These are phyloP conservation scores for Calocybe gangraenosa DNA, from an alignment of 768 basidiomycete genomes.

Conservation along the genomic window DNA sequence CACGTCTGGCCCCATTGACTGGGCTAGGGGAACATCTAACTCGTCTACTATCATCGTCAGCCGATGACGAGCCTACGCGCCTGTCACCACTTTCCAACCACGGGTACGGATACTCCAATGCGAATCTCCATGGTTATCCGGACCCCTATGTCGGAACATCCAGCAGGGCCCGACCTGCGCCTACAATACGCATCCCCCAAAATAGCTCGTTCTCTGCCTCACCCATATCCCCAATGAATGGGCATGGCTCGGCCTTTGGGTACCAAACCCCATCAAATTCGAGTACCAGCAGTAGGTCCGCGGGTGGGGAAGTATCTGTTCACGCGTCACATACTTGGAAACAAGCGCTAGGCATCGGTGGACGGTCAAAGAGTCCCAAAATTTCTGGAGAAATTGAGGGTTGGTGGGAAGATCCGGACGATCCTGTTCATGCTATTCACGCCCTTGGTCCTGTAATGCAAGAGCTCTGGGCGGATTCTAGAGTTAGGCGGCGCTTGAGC, in stretches of 20 bases:
- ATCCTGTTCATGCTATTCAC: slow-evolving; percentile 71
- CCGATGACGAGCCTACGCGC: slow-evolving; percentile 68
- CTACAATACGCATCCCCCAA: slow-evolving; percentile 45
- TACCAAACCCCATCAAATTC: slow-evolving; percentile 22
- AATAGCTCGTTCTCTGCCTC: slow-evolving; percentile 26
- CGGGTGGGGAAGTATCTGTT: slow-evolving; percentile 51
- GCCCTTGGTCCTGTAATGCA: slow-evolving; percentile 62
- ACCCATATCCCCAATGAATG: slow-evolving; percentile 25
- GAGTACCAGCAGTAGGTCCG: slow-evolving; percentile 30
- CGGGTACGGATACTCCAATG: slow-evolving; percentile 23
- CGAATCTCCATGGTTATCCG: slow-evolving; percentile 18
- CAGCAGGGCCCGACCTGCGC: slow-evolving; percentile 38
- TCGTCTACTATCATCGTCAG: slow-evolving; percentile 60
- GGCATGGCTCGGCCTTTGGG: slow-evolving; percentile 19
- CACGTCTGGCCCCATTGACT: slow-evolving; percentile 60
- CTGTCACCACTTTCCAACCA: slow-evolving; percentile 40
- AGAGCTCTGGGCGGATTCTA: slow-evolving; percentile 73
- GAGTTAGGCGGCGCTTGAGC: slow-evolving; percentile 56
- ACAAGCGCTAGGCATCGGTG: slow-evolving; percentile 57
- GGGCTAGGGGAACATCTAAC: slow-evolving; percentile 70
- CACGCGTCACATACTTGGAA: slow-evolving; percentile 68
- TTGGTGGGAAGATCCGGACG: slow-evolving; percentile 85
- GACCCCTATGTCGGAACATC: slow-evolving; percentile 2
- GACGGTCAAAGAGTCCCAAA: slow-evolving; percentile 63
- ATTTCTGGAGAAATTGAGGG: slow-evolving; percentile 69